Base-by-base conservation (phyloP, 768 basidiomycete genomes). In the Leccinum fibrillosum region DNA sequence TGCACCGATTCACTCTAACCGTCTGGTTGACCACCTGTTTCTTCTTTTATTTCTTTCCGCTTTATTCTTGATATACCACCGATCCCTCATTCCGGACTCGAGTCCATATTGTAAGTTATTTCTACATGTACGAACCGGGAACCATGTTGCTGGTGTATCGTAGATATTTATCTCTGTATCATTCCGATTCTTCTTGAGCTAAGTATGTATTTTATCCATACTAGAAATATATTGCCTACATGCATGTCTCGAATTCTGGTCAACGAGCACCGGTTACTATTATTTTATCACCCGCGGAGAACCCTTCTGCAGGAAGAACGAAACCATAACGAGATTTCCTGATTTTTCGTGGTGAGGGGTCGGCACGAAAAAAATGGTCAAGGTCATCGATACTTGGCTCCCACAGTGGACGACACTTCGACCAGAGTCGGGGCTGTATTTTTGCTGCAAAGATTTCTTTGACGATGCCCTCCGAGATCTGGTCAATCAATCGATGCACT, bases 391-490 rank as follows among this genome's bases (percentile, higher is more conserved):
- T 32, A 12, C 30, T 11, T 26, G 26, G 26, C 26, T 26, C 26
- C 26, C 26, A 26, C 7, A 32, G 11, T 15, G 13, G 12, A 13
- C 34, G 13, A 35, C 35, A 32, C 35, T 37, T 15, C 5, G 35
- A 17, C 15, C 6, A 42, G 19, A 7, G 6, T 19, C 39, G 17
- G 19, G n/a, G 11, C 3, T 11, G n/a, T 3, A 44, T n/a, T n/a
- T 17, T 11, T 9, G 5, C n/a, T 44, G 10, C 19, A 23, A 10
- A n/a, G 1, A 15, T 51, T 65, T 25, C 23, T 45, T 59, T 19
- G 67, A 37, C 12, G 72, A 65, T 10, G 75, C 76, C 55, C 77
- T 79, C 0, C 5, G 15, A 37, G 80, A 81, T 9, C 80, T 73
- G 32, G 62, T 64, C 34, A 81, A 55, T 73, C 8, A 2, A 39